Base-by-base conservation (phyloP, 768 basidiomycete genomes). In the Sporobolomyces pararoseus region DNA sequence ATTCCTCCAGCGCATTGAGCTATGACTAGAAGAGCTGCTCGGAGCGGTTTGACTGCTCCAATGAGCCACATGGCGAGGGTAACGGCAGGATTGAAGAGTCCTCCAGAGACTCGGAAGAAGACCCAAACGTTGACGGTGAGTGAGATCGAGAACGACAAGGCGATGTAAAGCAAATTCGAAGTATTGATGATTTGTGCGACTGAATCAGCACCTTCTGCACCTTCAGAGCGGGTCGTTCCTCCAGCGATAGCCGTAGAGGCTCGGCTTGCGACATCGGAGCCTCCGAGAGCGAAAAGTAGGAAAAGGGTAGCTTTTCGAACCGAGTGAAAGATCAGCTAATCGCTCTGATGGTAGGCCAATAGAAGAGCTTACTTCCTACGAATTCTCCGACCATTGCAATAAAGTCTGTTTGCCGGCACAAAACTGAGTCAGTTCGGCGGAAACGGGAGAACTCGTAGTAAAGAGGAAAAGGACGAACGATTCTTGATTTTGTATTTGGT, bases 1-100 rank as follows among this genome's bases (percentile, higher is more conserved):
- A 81, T 80, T 35, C 77, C 80, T 31, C 80, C 80, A 0, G 79
- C 66, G 55, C 80, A 72, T 67, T 81, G 80, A 25, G 70, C 60
- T 50, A 80, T 64, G 21, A 77, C 75, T 46, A 81, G 66, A n/a
- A 80, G 75, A n/a, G 64, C 73, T 0, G 77, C 80, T 64, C 80
- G 77, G 2, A 79, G 53, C 0, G 80, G 80, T 7, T 77, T 78
- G 49, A 81, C 63, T 4, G 79, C 78, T 23, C 80, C 80, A 58
- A 79, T 78, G 17, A 81, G 68, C 3, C 73, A 75, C 75, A 81
- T 79, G 3, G 78, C 78, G 29, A 80, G 77, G 7, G 78, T 78
- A 7, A 81, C 80, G 27, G 80, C 80, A 0, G 80, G 80, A 74
- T 81, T 81, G 77, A 80, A 80, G 12, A 80, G 76, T 19, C 79